Evolutionary conservation across 176 grass and related monocot genomes (phyloP).

Genomic region (Cenchrus purpureus): DNA sequence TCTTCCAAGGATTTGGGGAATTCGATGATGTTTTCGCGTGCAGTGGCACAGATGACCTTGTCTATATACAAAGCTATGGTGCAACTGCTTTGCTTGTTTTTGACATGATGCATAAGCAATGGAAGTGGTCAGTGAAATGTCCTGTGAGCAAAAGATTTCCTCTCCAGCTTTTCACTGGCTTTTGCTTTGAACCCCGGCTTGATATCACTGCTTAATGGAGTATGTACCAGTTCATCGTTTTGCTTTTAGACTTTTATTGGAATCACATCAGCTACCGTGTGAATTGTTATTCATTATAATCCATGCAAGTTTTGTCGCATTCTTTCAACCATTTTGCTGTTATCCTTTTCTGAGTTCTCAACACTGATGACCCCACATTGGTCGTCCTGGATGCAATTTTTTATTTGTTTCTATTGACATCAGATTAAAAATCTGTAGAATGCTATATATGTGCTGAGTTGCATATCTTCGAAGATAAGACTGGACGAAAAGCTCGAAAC

Average conservation of each 20-base stretch:
- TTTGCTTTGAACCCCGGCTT: constrained; percentile 91
- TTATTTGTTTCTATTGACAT: background rate
- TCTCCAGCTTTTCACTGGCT: constrained; percentile 92
- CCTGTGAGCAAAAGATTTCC: constrained; percentile 91
- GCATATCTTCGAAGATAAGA: constrained; percentile 7
- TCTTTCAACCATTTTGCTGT: constrained; percentile 6
- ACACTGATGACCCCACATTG: background rate
- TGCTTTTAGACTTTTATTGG: background rate
- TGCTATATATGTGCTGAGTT: background rate
- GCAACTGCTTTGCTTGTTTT: constrained; percentile 78
- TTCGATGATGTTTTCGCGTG: constrained; percentile 93
- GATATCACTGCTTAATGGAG: constrained; percentile 60
- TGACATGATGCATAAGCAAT: constrained; percentile 76
- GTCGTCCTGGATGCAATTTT: constrained; percentile 17
- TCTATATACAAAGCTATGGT: constrained; percentile 96
- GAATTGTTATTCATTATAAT: constrained; percentile 24
- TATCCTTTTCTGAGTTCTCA: background rate
- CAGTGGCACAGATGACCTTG: constrained; percentile 67
- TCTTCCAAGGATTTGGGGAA: constrained; percentile 96
- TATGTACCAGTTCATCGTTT: constrained; percentile 34
- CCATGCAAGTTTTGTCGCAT: constrained; percentile 22
- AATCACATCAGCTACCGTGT: constrained; percentile 23
- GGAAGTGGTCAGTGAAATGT: constrained; percentile 84
- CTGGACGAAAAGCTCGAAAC: too few relatives aligned
- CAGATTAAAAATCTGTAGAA: constrained; percentile 20